Evolutionary conservation across 2,329 filamentous ascomycete genomes (phyloP), one percentile per base, ranked within the genome.

Genomic region (Chaetoscypha palmicola): DNA sequence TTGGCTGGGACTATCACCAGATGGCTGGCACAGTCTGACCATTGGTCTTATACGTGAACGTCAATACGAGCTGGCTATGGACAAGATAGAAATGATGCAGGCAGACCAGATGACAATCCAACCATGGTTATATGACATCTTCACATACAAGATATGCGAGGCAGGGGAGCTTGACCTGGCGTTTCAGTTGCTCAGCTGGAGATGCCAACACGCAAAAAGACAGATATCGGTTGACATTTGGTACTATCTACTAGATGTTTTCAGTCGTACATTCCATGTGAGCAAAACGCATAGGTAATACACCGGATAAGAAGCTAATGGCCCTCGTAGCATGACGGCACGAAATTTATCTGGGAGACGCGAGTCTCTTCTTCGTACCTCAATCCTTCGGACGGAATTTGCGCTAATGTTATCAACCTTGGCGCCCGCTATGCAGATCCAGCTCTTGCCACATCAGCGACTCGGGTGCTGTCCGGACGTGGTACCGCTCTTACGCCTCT

Each of bases 31-130:
- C 55, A 78, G 76, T 58, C 70, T 94, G 16, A 74, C 83, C 1
- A 66, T 87, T 8, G 88, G 87, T 0, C 66, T 94, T 47, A 70
- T 97, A 26, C 76, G 89, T 16, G 90, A 96, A 55, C 77, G 80
- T 1, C 83, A 94, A 56, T 81, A 87, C 50, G 92, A 97, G 65
- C 68, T 90, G 50, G 90, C 88, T 1, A 68, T 94, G 46, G 71
- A 76, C 40, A 77, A 77, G 52, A 64, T 95, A 32, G 81, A 86
- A 28, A 66, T 74, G 17, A 77, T 95, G 73, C 67, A 77, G 32
- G 66, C 70, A 40, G 70, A 76, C 38, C 68, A 71, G 2, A 67
- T 76, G 1, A 57, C 55, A 2, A 66, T 90, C 3, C 73, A 83
- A 22, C 59, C 69, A 1, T 96, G 89, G 89, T 70, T 95, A 5